Percentiles rank a stretch among this genome's conserved stretches.
Conservation (phyloP, 2,329 filamentous ascomycete species). For the Tolypocladium tropicale region DNA sequence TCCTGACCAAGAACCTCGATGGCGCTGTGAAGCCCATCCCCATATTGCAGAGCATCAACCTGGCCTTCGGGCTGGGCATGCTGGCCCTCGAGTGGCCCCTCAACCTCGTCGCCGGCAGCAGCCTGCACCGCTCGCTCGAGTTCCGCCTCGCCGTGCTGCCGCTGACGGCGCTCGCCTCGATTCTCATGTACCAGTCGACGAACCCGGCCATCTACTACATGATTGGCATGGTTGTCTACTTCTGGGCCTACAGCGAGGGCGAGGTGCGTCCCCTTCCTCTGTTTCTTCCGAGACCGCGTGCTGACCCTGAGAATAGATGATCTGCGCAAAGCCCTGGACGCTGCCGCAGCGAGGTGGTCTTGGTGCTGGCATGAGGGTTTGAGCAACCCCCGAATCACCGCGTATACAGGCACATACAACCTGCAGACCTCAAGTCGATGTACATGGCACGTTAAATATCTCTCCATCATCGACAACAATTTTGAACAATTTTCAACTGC, state of each 20-base stretch:
- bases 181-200: slow-evolving; percentile 83
- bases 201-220: slow-evolving; percentile 90
- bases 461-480: not conserved
- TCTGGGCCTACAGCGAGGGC: slow-evolving; percentile 95
- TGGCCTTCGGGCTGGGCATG: slow-evolving; percentile 68
- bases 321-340: slow-evolving; percentile 61
- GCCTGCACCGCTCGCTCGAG: slow-evolving; percentile 80
- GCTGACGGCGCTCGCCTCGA: slow-evolving; percentile 60
- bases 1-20: slow-evolving; percentile 83
- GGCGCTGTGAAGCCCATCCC: slow-evolving; percentile 79
- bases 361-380: slow-evolving; percentile 8
- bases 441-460: not conserved
- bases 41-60: slow-evolving; percentile 79
- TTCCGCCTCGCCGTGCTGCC: slow-evolving; percentile 75
- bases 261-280: slow-evolving; percentile 54
- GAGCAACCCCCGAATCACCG: not conserved
- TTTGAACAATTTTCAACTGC: no score
- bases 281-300: not conserved
- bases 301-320: slow-evolving; percentile 36
- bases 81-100: slow-evolving; percentile 90
- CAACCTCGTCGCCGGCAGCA: slow-evolving; percentile 61
- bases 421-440: not conserved
- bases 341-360: slow-evolving; percentile 44
- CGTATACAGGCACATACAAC: not conserved
- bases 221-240: slow-evolving; percentile 77